Conservation (phyloP, 1,139 yeast species). For the Pneumocystis canis region DNA sequence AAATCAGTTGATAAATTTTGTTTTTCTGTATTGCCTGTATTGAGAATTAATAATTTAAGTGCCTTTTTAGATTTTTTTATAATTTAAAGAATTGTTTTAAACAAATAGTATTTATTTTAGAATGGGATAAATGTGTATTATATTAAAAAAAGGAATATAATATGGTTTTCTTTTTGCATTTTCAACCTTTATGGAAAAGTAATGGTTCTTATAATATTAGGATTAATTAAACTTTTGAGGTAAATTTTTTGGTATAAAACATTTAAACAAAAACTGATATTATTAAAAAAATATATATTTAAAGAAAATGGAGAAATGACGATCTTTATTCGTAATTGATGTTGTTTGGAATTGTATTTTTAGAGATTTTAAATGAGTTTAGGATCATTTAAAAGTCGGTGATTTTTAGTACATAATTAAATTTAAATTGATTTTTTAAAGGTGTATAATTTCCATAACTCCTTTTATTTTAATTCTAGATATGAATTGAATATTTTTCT, state of each 20-base stretch:
- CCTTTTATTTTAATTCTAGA: conserved; percentile 77
- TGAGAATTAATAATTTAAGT: conserved; percentile 40
- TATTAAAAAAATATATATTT: conserved; percentile 38
- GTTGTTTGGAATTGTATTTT: conserved; percentile 94
- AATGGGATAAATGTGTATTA: conserved; percentile 54
- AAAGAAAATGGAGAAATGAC: conserved; percentile 39
- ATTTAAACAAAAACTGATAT: conserved; percentile 16
- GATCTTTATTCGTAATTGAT: conserved; percentile 68
- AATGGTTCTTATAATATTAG: conserved; percentile 84
- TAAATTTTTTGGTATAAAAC: conserved; percentile 32
- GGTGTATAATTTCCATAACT: conserved; percentile 68
- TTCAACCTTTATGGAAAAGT: conserved; percentile 76
- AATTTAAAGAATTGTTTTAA: conserved; percentile 72
- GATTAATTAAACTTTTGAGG: conserved; percentile 76
- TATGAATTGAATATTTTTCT: conserved; percentile 66
- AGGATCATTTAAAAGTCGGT: conserved; percentile 71
- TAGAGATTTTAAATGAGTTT: conserved; percentile 70
- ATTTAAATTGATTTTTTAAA: background rate
- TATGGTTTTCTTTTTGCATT: conserved; percentile 90
- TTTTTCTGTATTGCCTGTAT: conserved; percentile 70
- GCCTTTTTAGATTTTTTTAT: conserved; percentile 69
- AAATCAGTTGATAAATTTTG: conserved; percentile 35
- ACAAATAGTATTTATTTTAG: conserved; percentile 57
- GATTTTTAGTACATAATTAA: background rate
- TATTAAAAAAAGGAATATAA: conserved; percentile 57